phyloP scores from a whole-genome alignment of 306 rosid species.

The Castanea mollissima region DNA sequence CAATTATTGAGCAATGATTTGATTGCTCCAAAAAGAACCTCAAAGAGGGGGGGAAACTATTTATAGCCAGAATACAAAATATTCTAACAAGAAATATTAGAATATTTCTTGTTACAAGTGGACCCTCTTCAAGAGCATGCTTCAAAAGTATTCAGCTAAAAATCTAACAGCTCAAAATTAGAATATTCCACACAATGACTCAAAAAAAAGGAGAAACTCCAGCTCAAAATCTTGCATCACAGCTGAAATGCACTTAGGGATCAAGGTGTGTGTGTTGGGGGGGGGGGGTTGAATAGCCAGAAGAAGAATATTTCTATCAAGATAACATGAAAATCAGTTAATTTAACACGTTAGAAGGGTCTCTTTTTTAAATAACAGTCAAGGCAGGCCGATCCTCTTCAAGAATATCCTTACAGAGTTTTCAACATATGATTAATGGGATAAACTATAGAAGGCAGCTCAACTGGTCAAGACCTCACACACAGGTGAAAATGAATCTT shows the following conservation, averaged over 20 bases:
- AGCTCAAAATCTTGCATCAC: not conserved
- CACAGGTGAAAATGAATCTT: slow-evolving; percentile 3
- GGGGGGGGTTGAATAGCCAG: too few species aligned
- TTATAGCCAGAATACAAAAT: not conserved
- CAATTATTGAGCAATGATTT: not conserved
- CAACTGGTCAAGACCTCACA: not conserved
- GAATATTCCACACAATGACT: too few species aligned
- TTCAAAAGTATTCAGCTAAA: not conserved
- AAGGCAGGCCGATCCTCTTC: too few species aligned
- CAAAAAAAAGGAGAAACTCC: too few species aligned
- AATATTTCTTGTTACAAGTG: not conserved
- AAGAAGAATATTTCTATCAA: too few species aligned
- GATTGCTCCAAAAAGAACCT: not conserved
- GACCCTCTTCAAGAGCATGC: not conserved
- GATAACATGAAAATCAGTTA: not conserved
- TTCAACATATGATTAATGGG: too few species aligned
- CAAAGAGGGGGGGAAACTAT: not conserved
- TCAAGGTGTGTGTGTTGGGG: too few species aligned
- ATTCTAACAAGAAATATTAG: not conserved
- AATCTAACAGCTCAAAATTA: too few species aligned
- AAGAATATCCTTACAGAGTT: too few species aligned
- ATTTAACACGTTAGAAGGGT: too few species aligned
- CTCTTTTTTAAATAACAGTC: too few species aligned
- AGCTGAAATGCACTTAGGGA: too few species aligned
- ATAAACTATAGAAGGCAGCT: not conserved